Percentiles rank a stretch among this genome's conserved stretches.
These are phyloP conservation scores for Camellia lanceoleosa DNA, from an alignment of 148 eudicot genomes.

Conservation along the genomic window DNA sequence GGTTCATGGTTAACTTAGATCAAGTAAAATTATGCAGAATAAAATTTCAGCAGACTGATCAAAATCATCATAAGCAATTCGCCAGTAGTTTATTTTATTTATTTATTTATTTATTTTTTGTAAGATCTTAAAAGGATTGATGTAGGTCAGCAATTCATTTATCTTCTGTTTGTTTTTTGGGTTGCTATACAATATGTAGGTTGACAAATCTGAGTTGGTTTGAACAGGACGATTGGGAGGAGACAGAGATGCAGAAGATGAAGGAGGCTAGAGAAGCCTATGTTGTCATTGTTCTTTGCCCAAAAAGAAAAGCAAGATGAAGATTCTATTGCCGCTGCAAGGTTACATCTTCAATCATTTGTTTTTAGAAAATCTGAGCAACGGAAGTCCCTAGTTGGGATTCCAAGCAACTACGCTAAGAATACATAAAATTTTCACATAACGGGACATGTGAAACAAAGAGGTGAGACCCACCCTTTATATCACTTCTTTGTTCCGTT, in stretches of 20 bases:
- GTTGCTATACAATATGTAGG: neutral
- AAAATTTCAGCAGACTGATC: neutral
- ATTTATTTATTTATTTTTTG: neutral
- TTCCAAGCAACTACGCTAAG: neutral
- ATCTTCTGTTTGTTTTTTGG: neutral
- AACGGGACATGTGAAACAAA: neutral
- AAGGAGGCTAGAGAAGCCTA: slow-evolving; percentile 72
- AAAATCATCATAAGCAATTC: neutral
- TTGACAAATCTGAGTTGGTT: slow-evolving; percentile 5
- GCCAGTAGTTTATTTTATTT: neutral
- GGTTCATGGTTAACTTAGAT: neutral
- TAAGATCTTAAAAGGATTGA: neutral
- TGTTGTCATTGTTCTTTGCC: slow-evolving; percentile 52
- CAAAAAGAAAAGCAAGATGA: slow-evolving; percentile 80
- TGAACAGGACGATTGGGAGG: slow-evolving; percentile 55
- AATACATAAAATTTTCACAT: neutral
- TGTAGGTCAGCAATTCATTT: slow-evolving; percentile 1
- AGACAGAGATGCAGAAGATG: slow-evolving; percentile 52
- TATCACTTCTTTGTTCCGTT: neutral
- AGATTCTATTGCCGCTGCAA: slow-evolving; percentile 64
- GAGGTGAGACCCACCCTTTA: neutral
- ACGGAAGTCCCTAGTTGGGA: slow-evolving; percentile 10
- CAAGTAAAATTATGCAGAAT: neutral
- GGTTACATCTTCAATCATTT: slow-evolving; percentile 63
- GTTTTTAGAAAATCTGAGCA: slow-evolving; percentile 28